Evolutionary conservation across 495 filamentous ascomycete species (phyloP).

Genomic region (Penicillium ochrochloron): DNA sequence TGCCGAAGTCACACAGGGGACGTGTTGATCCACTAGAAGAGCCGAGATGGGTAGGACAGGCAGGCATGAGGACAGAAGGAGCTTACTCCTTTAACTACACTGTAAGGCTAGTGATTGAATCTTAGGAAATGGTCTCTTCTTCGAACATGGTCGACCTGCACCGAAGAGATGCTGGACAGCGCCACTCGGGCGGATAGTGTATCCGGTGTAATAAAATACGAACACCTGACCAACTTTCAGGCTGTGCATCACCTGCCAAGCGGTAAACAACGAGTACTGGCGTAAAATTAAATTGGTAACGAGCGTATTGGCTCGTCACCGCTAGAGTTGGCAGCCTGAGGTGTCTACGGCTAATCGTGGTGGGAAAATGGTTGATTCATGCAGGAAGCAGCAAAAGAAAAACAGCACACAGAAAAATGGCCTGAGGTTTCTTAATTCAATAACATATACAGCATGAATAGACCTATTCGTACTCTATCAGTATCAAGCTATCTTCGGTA

Average conservation of each 20-base stretch:
- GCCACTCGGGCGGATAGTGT: neutral
- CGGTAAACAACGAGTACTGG: neutral
- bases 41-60: neutral
- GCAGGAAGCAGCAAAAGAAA: neutral
- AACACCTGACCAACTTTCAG: neutral
- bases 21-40: neutral
- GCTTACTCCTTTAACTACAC: neutral
- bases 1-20: neutral
- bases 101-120: too few relatives aligned
- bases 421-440: neutral
- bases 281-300: neutral
- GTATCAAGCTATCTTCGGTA: neutral
- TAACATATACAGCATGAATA: neutral
- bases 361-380: slow-evolving; percentile 12
- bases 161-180: neutral
- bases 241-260: neutral
- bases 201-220: neutral
- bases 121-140: neutral
- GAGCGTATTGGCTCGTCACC: slow-evolving; percentile 12
- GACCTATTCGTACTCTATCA: neutral
- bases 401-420: neutral
- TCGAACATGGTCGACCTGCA: neutral
- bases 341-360: slow-evolving; percentile 9
- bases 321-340: slow-evolving; percentile 14
- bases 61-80: neutral